Conservation (phyloP, 768 basidiomycete genomes). For the Lentinus tigrinus region DNA sequence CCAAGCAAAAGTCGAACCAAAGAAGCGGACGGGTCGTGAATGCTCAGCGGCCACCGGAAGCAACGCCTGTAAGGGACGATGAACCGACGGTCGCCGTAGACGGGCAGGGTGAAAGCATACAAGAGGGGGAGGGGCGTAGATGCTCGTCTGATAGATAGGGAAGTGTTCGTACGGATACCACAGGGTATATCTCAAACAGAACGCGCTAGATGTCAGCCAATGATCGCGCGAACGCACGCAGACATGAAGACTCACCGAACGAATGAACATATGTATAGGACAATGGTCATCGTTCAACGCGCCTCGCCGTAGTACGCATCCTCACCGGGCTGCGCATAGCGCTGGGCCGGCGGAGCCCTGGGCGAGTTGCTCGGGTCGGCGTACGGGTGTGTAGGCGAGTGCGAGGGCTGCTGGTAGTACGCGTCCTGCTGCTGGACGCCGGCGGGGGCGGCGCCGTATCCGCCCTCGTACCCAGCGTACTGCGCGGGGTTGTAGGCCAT, state of each 20-base stretch:
- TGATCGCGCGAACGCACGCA: neutral
- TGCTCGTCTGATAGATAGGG: slow-evolving; percentile 12
- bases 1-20: neutral
- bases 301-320: slow-evolving; percentile 11
- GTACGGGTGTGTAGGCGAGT: slow-evolving; percentile 11
- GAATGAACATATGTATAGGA: neutral
- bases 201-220: too few species aligned
- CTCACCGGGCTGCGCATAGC: neutral
- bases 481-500: slow-evolving; percentile 26
- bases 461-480: slow-evolving; percentile 21
- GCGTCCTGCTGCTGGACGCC: slow-evolving; percentile 8
- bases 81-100: neutral
- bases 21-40: neutral
- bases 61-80: neutral
- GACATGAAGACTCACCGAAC: neutral
- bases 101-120: slow-evolving; percentile 9
- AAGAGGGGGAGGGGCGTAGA: neutral
- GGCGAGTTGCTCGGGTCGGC: slow-evolving; percentile 20
- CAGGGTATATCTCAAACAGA: slow-evolving; percentile 11
- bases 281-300: slow-evolving; percentile 3
- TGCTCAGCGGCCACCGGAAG: neutral
- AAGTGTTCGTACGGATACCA: neutral
- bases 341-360: slow-evolving; percentile 10
- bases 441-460: slow-evolving; percentile 7
- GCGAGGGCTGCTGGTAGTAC: slow-evolving; percentile 6